Base-by-base conservation (phyloP, 1,284 basidiomycete genomes). In the Lentinus polychrous region DNA sequence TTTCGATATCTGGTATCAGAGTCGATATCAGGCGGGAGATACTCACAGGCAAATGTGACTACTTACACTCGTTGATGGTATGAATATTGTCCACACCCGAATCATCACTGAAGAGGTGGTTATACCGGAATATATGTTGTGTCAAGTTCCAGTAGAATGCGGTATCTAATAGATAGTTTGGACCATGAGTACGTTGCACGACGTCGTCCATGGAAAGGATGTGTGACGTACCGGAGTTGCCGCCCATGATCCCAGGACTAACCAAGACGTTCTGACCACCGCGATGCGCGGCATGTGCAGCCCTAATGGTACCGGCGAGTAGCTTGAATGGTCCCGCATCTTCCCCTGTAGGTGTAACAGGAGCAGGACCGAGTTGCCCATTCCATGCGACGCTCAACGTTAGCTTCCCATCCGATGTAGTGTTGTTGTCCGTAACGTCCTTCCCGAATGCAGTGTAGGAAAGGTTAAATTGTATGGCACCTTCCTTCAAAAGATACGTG, bases 321-420 rank as follows among this genome's bases (percentile, higher is more conserved):
- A 81, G 52, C 14, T 59, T 57, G 62, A 70, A 83, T n/a, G 77
- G 70, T 1, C 55, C 65, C 0, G 73, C 70, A 15, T 70, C 63
- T 2, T 61, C 61, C 10, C 66, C 63, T 4, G 66, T 68, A 0
- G 79, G 74, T 14, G 81, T 75, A 23, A 75, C 62, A 0, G 79
- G 79, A 3, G 82, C 76, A 1, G 83, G 78, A 50, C 79, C 74
- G 14, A 80, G 66, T 11, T 65, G 67, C 0, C 64, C 66, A 18
- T 67, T 67, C 60, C 66, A 76, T 1, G 75, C 71, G 44, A 73
- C 66, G 32, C 66, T 64, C 45, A 76, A 57, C 3, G 55, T 67
- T 49, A 76, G 61, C 18, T 62, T 66, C 27, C 74, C 71, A 35
- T 63, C 65, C 22, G 59, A 50, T 10, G 63, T 51, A 3, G 43